Evolutionary conservation across 228 moss, liverwort and hornwort species (phyloP), one percentile per base, ranked within the genome.

Genomic region (Sphagnum magellanicum): DNA sequence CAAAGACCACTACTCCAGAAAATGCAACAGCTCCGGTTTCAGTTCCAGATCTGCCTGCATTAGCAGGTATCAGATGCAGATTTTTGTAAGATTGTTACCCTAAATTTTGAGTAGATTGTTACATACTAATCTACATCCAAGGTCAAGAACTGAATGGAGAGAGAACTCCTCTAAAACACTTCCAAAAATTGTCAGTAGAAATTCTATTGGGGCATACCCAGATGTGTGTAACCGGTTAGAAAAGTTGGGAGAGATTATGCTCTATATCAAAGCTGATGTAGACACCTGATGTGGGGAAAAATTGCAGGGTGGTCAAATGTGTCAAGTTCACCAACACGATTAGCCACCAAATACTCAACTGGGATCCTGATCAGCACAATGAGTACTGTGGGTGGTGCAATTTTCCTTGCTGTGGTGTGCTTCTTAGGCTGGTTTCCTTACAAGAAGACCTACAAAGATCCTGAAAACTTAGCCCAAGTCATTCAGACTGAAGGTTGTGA

Each of bases 351-450:
- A 66, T 78, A 81, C 53, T 9, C 85, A 16, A 88, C 79, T 69
- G 83, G 79, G 70, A 76, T 85, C 16, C 79, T 90, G 73, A 81
- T 93, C 52, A 79, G 84, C 69, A 83, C 90, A 50, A 87, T 88
- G 53, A 78, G 81, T 67, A 85, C 88, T 49, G 83, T 88, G 11
- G 90, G 87, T 57, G 73, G 84, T 76, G 82, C 83, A 70, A 76
- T 89, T 59, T 75, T 90, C n/a, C 77, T 89, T 48, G 90, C 90
- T 64, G 63, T 87, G 11, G 49, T 88, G 63, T 83, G 81, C 74
- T 81, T 81, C 63, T 67, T 76, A 32, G 84, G 81, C 16, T 86
- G 75, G 66, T 88, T 78, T 66, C 69, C 86, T 11, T 88, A 82
- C 77, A 83, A 77, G 74, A 83, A 74, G 68, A 72, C 77, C 59